Evolutionary conservation across 106 monocot species (phyloP).

Genomic region (Dioscorea dumetorum): DNA sequence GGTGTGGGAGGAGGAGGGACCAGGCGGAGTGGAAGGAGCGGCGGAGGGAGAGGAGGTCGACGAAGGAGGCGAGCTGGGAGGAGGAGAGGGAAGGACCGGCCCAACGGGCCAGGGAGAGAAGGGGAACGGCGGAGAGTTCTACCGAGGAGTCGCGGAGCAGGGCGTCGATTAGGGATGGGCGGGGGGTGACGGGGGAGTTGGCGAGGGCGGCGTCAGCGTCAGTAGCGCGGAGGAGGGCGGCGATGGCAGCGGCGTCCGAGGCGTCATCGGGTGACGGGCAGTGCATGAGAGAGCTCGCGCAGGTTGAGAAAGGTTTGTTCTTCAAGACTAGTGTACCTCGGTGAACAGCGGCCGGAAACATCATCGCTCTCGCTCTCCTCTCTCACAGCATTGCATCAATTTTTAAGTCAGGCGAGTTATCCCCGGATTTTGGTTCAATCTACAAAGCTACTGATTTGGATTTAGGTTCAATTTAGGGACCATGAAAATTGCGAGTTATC

Average conservation of each 20-base stretch:
- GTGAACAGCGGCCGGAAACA: no score
- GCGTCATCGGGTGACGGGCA: conserved; percentile 8
- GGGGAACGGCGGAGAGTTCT: neutral
- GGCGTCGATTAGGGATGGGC: conserved; percentile 6
- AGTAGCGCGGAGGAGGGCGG: conserved; percentile 1
- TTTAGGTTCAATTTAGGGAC: no score
- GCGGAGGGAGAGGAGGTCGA: conserved; percentile 27
- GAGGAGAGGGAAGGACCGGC: conserved; percentile 5
- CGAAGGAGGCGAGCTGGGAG: conserved; percentile 15
- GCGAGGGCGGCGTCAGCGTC: conserved; percentile 4
- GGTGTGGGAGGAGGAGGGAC: conserved; percentile 37
- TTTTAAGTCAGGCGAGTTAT: no score
- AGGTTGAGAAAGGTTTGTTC: no score
- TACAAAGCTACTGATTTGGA: no score
- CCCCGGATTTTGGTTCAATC: no score
- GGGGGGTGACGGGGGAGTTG: neutral
- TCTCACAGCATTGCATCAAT: no score
- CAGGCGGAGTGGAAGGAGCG: conserved; percentile 45
- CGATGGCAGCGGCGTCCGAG: neutral
- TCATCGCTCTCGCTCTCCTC: no score
- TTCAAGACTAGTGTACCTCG: no score
- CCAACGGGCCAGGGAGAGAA: conserved; percentile 8
- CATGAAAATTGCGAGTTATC: no score
- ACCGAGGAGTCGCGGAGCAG: neutral
- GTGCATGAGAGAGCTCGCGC: conserved; percentile 18